Conservation (phyloP, 2,329 filamentous ascomycete genomes). For the Myotisia sp. region DNA sequence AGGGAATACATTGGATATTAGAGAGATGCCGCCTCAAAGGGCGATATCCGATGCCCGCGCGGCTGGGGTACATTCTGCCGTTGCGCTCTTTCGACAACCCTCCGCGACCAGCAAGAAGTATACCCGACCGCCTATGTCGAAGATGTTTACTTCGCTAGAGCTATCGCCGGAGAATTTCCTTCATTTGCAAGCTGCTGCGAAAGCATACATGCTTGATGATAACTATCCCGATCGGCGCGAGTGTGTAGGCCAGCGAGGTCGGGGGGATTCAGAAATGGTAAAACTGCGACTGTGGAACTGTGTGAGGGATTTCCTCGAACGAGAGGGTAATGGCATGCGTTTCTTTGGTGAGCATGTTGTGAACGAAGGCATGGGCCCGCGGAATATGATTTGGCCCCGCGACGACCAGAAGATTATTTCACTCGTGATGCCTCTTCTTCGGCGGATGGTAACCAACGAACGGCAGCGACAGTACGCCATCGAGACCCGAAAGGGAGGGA, state of each 20-base stretch:
- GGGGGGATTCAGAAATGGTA: conserved; percentile 42
- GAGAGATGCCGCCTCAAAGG: conserved; percentile 24
- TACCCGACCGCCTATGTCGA: conserved; percentile 44
- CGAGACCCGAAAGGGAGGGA: conserved; percentile 38
- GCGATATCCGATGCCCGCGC: conserved; percentile 33
- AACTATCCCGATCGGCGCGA: conserved; percentile 40
- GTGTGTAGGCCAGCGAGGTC: conserved; percentile 44
- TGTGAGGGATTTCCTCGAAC: conserved; percentile 40
- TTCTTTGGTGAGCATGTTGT: conserved; percentile 38
- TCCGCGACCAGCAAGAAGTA: conserved; percentile 39
- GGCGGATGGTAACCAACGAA: conserved; percentile 47
- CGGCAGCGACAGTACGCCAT: conserved; percentile 44
- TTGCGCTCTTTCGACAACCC: conserved; percentile 38
- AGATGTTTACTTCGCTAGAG: conserved; percentile 42
- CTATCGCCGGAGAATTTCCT: conserved; percentile 44
- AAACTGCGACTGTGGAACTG: conserved; percentile 44
- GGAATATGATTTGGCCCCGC: conserved; percentile 39
- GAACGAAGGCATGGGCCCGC: conserved; percentile 25
- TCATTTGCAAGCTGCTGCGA: conserved; percentile 41
- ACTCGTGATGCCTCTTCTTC: conserved; percentile 42
- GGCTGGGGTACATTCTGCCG: conserved; percentile 39
- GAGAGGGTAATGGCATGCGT: conserved; percentile 36
- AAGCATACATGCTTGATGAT: conserved; percentile 44
- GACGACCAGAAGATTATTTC: conserved; percentile 43
- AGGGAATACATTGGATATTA: conserved; percentile 23